Conservation (phyloP, 1,284 basidiomycete species). For the Trichosporon ovoides region DNA sequence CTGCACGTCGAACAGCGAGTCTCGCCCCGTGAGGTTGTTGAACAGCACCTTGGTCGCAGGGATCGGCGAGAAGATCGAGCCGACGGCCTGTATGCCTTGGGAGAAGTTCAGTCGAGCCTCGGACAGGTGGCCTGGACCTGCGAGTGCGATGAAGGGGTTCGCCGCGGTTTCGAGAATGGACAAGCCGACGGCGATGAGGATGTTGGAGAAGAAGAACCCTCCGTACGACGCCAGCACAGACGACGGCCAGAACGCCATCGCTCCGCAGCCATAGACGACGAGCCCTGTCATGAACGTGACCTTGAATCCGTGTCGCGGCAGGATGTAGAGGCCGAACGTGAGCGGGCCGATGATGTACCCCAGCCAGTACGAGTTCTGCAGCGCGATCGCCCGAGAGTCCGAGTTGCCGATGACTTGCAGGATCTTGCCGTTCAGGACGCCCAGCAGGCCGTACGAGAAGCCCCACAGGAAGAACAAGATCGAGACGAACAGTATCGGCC, state of each 20-base stretch:
- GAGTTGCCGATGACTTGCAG: slow-evolving; percentile 30
- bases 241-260: slow-evolving; percentile 48
- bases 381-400: slow-evolving; percentile 25
- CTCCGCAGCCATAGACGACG: slow-evolving; percentile 39
- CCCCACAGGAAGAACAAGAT: slow-evolving; percentile 48
- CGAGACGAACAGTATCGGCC: slow-evolving; percentile 44
- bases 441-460: slow-evolving; percentile 45
- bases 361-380: slow-evolving; percentile 44
- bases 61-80: slow-evolving; percentile 37
- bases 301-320: slow-evolving; percentile 43
- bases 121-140: slow-evolving; percentile 42
- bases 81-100: slow-evolving; percentile 45
- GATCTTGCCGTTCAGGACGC: slow-evolving; percentile 41
- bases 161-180: slow-evolving; percentile 43
- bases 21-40: slow-evolving; percentile 22
- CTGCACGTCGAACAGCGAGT: slow-evolving; percentile 40
- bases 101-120: slow-evolving; percentile 46
- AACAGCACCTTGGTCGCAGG: slow-evolving; percentile 41
- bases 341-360: slow-evolving; percentile 40
- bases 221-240: slow-evolving; percentile 40
- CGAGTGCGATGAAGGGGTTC: slow-evolving; percentile 47
- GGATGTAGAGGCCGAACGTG: slow-evolving; percentile 35
- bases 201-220: slow-evolving; percentile 46
- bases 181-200: slow-evolving; percentile 41
- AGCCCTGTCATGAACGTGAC: slow-evolving; percentile 46